Conservation (phyloP, 202 grass and related monocot genomes). For the Brachypodium distachyon region DNA sequence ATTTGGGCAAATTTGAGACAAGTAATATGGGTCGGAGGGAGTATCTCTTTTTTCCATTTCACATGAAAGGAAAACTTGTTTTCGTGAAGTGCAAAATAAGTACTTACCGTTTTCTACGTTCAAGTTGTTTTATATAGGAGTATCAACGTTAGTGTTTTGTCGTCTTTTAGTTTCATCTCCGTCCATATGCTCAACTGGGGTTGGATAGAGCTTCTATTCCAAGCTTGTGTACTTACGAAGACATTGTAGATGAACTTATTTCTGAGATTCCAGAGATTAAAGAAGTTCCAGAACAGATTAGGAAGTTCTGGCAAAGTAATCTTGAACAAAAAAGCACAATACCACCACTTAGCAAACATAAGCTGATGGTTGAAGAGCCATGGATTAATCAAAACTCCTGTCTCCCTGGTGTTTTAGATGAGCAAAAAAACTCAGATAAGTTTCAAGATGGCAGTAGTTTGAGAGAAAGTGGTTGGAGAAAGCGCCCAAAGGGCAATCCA, state of each 20-base stretch:
- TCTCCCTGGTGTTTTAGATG: constrained; percentile 5
- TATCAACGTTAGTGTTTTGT: constrained; percentile 2
- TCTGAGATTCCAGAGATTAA: constrained; percentile 69
- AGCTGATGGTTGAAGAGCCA: constrained; percentile 62
- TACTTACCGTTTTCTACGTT: neutral
- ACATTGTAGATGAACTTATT: constrained; percentile 72
- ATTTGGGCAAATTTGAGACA: too few species aligned
- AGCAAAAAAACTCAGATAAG: constrained; percentile 26
- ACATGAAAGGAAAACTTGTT: neutral
- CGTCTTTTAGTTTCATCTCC: constrained; percentile 69
- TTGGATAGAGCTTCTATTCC: constrained; percentile 81
- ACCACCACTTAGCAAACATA: constrained; percentile 23
- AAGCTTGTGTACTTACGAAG: constrained; percentile 37
- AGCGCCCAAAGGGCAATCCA: constrained; percentile 29
- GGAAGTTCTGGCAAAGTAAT: constrained; percentile 44
- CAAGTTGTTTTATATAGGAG: neutral
- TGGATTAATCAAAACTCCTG: constrained; percentile 50
- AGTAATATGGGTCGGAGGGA: too few species aligned
- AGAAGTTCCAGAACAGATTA: constrained; percentile 56
- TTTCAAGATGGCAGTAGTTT: constrained; percentile 35
- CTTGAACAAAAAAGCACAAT: constrained; percentile 13
- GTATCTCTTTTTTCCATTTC: too few species aligned
- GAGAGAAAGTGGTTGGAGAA: constrained; percentile 26
- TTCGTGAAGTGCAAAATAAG: neutral
- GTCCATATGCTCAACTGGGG: constrained; percentile 76